A percentile compares a stretch with the other conserved stretches of the same genome.
phyloP scores from a whole-genome alignment of 176 grass and related monocot species.

The Lolium multiflorum region DNA sequence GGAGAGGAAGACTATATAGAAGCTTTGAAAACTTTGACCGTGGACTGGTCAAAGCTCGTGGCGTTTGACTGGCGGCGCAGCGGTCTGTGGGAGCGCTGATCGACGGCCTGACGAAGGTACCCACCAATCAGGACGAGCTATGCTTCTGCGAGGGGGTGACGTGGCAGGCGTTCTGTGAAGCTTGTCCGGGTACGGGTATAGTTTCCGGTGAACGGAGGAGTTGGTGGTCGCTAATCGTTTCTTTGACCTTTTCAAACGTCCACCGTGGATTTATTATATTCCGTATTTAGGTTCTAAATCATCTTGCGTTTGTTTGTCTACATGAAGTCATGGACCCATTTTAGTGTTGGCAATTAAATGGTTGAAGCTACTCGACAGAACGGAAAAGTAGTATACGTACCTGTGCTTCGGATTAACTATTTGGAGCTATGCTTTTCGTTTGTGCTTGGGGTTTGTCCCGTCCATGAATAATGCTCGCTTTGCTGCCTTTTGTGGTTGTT shows the following conservation, averaged over 20 bases:
- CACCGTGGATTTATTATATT: conserved; percentile 9
- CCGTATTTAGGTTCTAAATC: background rate
- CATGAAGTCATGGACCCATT: too few species aligned
- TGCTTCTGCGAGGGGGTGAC: background rate
- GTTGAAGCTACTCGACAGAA: background rate
- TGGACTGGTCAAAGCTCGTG: conserved; percentile 93
- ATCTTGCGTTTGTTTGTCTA: conserved; percentile 28
- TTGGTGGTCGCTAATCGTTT: conserved; percentile 49
- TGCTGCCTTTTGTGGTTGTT: background rate
- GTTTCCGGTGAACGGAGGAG: conserved; percentile 12
- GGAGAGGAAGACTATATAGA: conserved; percentile 51
- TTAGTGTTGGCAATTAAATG: too few species aligned
- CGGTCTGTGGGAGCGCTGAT: background rate
- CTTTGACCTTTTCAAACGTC: conserved; percentile 67
- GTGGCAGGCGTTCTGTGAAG: background rate
- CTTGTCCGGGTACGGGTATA: conserved; percentile 29
- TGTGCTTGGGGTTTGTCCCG: background rate
- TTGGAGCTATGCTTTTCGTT: background rate
- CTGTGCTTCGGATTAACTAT: background rate
- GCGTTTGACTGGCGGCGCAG: conserved; percentile 73
- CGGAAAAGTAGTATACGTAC: background rate
- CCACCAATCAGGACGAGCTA: conserved; percentile 19
- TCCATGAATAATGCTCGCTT: background rate
- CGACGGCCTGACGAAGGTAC: background rate
- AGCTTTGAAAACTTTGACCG: conserved; percentile 75